Evolutionary conservation across 2,329 filamentous ascomycete species (phyloP), one percentile per base, ranked within the genome.

Genomic region (Purpureocillium takamizusanense): DNA sequence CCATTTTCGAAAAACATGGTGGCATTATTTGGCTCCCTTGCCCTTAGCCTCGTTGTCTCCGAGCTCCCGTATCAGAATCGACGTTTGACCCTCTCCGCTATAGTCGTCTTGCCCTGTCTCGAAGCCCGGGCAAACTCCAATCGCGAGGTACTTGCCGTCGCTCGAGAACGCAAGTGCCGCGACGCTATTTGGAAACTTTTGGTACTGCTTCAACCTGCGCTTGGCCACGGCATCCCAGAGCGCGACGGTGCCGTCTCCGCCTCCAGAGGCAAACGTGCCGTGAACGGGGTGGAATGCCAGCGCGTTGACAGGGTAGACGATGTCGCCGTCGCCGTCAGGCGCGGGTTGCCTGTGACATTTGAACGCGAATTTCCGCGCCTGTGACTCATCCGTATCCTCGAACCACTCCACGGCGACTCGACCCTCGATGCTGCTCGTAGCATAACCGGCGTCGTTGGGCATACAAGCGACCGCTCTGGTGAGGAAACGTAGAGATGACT

Each of bases 321-420:
- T 74, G 52, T 95, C 89, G 23, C 72, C 78, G 30, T 74, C 74
- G 9, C 72, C 71, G 31, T 81, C 73, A 2, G 76, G 63, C 9
- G 70, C 72, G 2, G 79, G 73, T 59, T 94, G 86, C 4, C 92
- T 78, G 63, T 98, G 92, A 63, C 92, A 98, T 63, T 98, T 98
- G 76, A 98, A 98, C 12, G 92, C 92, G 60, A 97, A 98, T 61
- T 95, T 97, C 48, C 89, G 78, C 30, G 85, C 83, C 65, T 97
- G 89, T 4, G 85, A 89, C 59, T 90, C 85, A 31, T 79, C 70
- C 5, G 80, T 86, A 13, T 92, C 86, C 56, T 97, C 92, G 58
- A 98, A 97, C 86, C 89, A 97, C 61, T 98, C 92, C 1, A 98
- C 92, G 0, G 89, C 90, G 2, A 98, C 88, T 51, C 92, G 81